These are phyloP conservation scores for Lachancea quebecensis DNA, from an alignment of 805 yeast species.

Conservation along the genomic window DNA sequence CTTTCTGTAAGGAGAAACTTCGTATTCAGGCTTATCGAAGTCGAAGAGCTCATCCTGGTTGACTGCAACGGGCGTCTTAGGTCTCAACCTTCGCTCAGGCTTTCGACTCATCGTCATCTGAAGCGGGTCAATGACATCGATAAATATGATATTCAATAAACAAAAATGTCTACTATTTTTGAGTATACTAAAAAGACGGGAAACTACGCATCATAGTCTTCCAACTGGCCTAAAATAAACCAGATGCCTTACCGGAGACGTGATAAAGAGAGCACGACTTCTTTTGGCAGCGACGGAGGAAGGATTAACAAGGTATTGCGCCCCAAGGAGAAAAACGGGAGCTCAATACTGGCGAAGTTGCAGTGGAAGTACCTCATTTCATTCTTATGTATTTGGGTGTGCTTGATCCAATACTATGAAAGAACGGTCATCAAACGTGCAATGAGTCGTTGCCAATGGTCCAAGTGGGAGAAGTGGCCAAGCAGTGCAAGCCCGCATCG, in stretches of 20 bases:
- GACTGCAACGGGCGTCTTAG: slow-evolving; percentile 8
- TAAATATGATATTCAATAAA: too few relatives aligned
- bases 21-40: slow-evolving; percentile 30
- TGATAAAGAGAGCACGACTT: slow-evolving; percentile 1
- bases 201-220: not conserved
- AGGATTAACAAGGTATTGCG: slow-evolving; percentile 4
- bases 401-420: slow-evolving; percentile 47
- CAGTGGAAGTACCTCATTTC: slow-evolving; percentile 24
- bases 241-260: slow-evolving; percentile 7
- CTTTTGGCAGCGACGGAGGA: slow-evolving; percentile 5
- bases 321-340: slow-evolving; percentile 4
- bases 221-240: not conserved
- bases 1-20: slow-evolving; percentile 14
- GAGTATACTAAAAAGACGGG: too few relatives aligned
- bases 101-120: slow-evolving; percentile 1
- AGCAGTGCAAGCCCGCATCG: slow-evolving; percentile 36
- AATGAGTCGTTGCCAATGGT: slow-evolving; percentile 53
- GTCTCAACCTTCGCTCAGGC: slow-evolving; percentile 9
- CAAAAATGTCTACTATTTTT: too few relatives aligned
- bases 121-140: too few relatives aligned
- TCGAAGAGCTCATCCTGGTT: slow-evolving; percentile 28
- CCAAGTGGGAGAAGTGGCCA: slow-evolving; percentile 57
- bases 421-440: slow-evolving; percentile 41
- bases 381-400: slow-evolving; percentile 36
- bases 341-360: slow-evolving; percentile 4